Base-by-base conservation (phyloP, 768 basidiomycete genomes). In the Leccinellum albellum region DNA sequence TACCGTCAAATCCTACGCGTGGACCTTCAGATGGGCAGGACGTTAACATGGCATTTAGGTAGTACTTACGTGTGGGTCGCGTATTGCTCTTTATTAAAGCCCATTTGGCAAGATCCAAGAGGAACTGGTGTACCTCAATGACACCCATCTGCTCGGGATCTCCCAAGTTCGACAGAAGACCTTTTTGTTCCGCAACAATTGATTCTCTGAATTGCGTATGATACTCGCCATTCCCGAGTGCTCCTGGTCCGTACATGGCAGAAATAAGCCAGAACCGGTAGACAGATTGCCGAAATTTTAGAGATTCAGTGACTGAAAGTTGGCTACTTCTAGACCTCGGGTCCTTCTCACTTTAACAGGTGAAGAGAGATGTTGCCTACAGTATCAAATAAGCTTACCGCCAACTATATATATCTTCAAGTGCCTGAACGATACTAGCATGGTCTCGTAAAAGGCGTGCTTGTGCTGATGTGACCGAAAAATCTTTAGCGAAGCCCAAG, bases 341-440 rank as follows among this genome's bases (percentile, higher is more conserved):
- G 49, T 77, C 73, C 58, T 78, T 75, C 60, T 74, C 59, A 44
- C 77, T 78, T 54, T n/a, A 32, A 29, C 0, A 28, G 7, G 8
- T 29, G 31, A 28, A 29, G 37, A 31, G 2, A 57, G 15, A 50
- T 6, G 17, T 46, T 52, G 7, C 8, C 6, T 3, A 9, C 32
- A 31, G 6, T 12, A 15, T 24, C 15, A 50, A 46, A 53, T 33
- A 54, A 3, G 4, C 69, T 45, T 64, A 73, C 79, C 73, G 73
- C 51, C 68, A 61, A 51, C 78, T 79, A 58, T 74, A 79, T 1
- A 78, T 57, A 46, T 72, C 70, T 63, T 78, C 77, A 32, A 79
- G 55, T 4, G 53, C 47, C 4, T 47, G 61, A 20, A 74, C 67
- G 14, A 64, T 59, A n/a, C 47, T 24, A 12, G 70, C 70, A 51